These are phyloP conservation scores for Salvia rosmarinus DNA, from an alignment of 257 asterid genomes.

Conservation along the genomic window DNA sequence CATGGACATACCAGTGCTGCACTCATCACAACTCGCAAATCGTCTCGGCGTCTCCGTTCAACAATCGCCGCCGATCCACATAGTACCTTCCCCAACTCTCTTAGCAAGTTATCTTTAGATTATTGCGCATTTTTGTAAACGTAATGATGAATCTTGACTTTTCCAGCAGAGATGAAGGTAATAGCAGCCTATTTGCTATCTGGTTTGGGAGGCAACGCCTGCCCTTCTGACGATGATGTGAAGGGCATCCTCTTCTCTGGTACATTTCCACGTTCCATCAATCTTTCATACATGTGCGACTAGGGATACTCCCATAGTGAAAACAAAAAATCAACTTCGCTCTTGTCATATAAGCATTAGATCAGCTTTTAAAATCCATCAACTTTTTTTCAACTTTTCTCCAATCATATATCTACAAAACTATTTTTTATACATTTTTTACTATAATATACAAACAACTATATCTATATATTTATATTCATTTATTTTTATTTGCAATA, in stretches of 20 bases:
- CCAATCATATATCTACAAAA: too few relatives aligned
- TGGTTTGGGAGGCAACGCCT: constrained; percentile 43
- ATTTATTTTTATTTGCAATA: too few relatives aligned
- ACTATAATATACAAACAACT: too few relatives aligned
- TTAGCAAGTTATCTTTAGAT: too few relatives aligned
- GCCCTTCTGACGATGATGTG: constrained; percentile 40
- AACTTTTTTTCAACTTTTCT: too few relatives aligned
- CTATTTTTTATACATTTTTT: too few relatives aligned
- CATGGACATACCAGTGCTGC: not conserved
- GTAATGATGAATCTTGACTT: not conserved
- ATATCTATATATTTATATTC: too few relatives aligned
- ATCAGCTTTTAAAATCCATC: too few relatives aligned
- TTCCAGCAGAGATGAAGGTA: constrained; percentile 41
- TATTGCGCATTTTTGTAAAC: not conserved
- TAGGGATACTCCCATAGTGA: too few relatives aligned
- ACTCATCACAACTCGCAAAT: not conserved
- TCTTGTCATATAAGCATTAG: too few relatives aligned
- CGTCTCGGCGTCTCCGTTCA: constrained; percentile 13
- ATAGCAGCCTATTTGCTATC: constrained; percentile 47
- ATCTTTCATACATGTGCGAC: not conserved
- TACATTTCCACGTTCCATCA: not conserved
- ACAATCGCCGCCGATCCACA: constrained; percentile 6
- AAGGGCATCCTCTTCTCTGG: constrained; percentile 41
- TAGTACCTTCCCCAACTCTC: constrained; percentile 1
- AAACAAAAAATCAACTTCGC: too few relatives aligned